Percentiles rank a stretch among this genome's conserved stretches.
phyloP scores from a whole-genome alignment of 1,284 basidiomycete species.

The Leccinum huronense region DNA sequence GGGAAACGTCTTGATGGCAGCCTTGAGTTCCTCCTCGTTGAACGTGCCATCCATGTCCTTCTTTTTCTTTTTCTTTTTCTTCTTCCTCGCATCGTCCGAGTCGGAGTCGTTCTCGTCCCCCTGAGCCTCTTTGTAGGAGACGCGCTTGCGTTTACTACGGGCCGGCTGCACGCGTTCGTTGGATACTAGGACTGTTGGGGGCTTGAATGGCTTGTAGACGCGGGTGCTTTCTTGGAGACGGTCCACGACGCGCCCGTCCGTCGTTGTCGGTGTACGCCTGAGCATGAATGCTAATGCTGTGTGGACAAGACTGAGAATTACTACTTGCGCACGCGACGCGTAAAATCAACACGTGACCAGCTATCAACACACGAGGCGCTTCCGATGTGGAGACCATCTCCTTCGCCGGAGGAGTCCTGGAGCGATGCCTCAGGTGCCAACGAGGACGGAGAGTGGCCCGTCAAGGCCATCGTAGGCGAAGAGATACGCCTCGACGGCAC shows the following conservation, averaged over 20 bases:
- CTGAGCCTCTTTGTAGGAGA: conserved; percentile 71
- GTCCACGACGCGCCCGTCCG: conserved; percentile 64
- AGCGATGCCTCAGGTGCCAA: conserved; percentile 34
- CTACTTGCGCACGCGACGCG: neutral
- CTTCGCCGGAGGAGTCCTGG: conserved; percentile 37
- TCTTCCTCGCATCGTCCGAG: conserved; percentile 48
- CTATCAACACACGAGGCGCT: conserved; percentile 2
- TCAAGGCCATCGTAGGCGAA: conserved; percentile 40
- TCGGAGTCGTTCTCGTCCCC: conserved; percentile 52
- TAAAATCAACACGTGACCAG: conserved; percentile 21
- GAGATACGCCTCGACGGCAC: conserved; percentile 37
- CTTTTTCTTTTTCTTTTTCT: conserved; percentile 56
- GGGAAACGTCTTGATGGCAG: conserved; percentile 71
- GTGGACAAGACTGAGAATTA: neutral
- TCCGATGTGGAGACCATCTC: conserved; percentile 33
- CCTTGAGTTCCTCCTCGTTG: conserved; percentile 57
- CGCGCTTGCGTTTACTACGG: conserved; percentile 75
- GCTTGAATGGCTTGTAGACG: conserved; percentile 78
- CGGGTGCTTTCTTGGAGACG: conserved; percentile 67
- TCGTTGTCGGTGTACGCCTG: conserved; percentile 61
- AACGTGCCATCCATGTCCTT: conserved; percentile 51
- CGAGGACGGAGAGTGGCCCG: conserved; percentile 36
- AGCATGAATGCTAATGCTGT: conserved; percentile 48
- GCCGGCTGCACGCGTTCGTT: conserved; percentile 61
- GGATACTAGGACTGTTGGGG: conserved; percentile 53